phyloP scores from a whole-genome alignment of 1,284 basidiomycete genomes.

The Trichosporon ovoides region DNA sequence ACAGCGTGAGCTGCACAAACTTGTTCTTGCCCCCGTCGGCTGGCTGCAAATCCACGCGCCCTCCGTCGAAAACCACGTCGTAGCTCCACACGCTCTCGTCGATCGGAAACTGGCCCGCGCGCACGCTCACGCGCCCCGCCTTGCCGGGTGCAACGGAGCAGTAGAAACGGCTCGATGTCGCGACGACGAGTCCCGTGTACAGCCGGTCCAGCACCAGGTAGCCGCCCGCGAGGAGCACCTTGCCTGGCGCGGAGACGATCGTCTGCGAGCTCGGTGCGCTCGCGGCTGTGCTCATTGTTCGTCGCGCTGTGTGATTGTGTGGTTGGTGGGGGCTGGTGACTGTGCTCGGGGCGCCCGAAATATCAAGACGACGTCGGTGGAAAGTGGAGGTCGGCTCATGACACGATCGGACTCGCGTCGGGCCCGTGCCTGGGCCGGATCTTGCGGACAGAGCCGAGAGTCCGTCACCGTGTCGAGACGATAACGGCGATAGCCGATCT shows the following conservation, averaged over 20 bases:
- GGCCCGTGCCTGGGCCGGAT: background rate
- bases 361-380: background rate
- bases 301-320: background rate
- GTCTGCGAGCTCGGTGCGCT: constrained; percentile 25
- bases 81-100: constrained; percentile 69
- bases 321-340: background rate
- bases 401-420: constrained; percentile 1
- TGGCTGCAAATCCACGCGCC: constrained; percentile 14
- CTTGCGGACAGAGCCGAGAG: background rate
- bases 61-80: constrained; percentile 43
- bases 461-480: background rate
- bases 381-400: constrained; percentile 4
- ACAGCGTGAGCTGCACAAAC: constrained; percentile 82
- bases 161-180: constrained; percentile 91
- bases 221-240: constrained; percentile 88
- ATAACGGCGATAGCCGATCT: background rate
- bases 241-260: constrained; percentile 85
- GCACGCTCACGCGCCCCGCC: constrained; percentile 58
- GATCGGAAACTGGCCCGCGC: constrained; percentile 82
- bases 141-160: constrained; percentile 50
- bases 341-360: constrained; percentile 1
- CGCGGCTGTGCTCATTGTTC: background rate
- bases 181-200: constrained; percentile 78
- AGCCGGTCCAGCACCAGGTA: constrained; percentile 85
- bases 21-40: constrained; percentile 59